A percentile compares a stretch with the other conserved stretches of the same genome.
These are phyloP conservation scores for Bonia amplexicaulis DNA, from an alignment of 176 grass and related monocot genomes.

Conservation along the genomic window DNA sequence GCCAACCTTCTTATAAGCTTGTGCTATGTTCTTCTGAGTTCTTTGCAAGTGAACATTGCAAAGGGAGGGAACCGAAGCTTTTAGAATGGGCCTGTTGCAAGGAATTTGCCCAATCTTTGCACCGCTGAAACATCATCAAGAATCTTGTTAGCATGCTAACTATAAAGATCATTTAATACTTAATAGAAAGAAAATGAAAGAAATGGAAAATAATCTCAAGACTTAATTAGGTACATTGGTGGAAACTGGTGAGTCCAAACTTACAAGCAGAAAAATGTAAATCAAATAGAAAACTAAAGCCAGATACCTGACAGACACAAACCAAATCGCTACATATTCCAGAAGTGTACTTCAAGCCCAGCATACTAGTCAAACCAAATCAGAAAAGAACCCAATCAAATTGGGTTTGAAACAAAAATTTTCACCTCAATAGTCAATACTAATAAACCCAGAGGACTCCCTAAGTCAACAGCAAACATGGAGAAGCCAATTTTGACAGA, in stretches of 20 bases:
- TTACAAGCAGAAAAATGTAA: not conserved
- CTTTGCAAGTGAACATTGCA: slow-evolving; percentile 64
- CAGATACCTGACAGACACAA: not conserved
- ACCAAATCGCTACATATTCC: not conserved
- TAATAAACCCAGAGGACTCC: not conserved
- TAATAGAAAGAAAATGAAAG: not conserved
- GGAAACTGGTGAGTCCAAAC: not conserved
- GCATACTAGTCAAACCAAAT: not conserved
- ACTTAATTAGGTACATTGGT: not conserved
- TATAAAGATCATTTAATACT: slow-evolving; percentile 6
- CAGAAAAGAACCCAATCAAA: not conserved
- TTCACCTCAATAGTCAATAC: not conserved
- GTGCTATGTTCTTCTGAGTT: slow-evolving; percentile 53
- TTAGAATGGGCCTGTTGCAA: slow-evolving; percentile 67
- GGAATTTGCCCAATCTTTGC: slow-evolving; percentile 53
- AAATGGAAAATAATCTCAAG: not conserved
- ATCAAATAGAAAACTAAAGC: not conserved
- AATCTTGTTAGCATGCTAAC: slow-evolving; percentile 17
- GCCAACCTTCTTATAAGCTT: slow-evolving; percentile 69
- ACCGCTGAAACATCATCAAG: slow-evolving; percentile 35
- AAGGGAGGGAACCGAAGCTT: slow-evolving; percentile 60
- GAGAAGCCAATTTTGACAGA: not conserved
- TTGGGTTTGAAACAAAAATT: not conserved
- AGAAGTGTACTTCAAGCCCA: not conserved
- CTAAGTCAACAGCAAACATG: not conserved